Base-by-base conservation (phyloP, 2,329 filamentous ascomycete genomes). In the Aspergillus tanneri region DNA sequence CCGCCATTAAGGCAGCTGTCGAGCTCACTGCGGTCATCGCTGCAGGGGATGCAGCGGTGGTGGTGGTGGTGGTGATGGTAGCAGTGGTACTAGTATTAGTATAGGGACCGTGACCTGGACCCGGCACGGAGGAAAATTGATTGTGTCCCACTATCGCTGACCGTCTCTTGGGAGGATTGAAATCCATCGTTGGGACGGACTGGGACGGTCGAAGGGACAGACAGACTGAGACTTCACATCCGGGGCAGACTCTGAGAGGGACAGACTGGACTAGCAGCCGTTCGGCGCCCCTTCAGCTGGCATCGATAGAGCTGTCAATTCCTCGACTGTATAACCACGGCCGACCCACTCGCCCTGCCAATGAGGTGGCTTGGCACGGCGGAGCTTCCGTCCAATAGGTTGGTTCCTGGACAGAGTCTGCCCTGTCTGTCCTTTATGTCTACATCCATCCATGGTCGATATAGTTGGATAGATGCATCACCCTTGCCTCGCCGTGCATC, bases 291-390 rank as follows among this genome's bases (percentile, higher is more conserved):
- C 46, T 47, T 25, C 43, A 34, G 46, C n/a, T 44, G 35, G 28
- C 16, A 28, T 21, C 27, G 39, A 38, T 51, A 51, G 50, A 55
- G 53, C 53, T 55, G 51, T 55, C 50, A 55, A 55, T 47, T 53
- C 50, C 34, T 43, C 42, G 43, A 36, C 38, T 43, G 46, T 53
- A 44, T 45, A 49, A 25, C 37, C 9, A 28, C 46, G 14, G 4
- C 16, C 37, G 46, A 25, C 39, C 46, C 46, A 47, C 46, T 28
- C 23, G 39, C 22, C 40, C 34, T 40, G 32, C 46, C 46, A 48
- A 48, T 48, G 38, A 48, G 27, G 30, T 43, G 27, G 30, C 18
- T 19, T 22, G 19, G 16, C 38, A 36, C 30, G 11, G 14, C 22
- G 28, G 23, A 25, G 9, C 30, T 34, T 16, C 42, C 46, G 36